Percentiles rank a stretch among this genome's conserved stretches.
phyloP scores from a whole-genome alignment of 257 asterid genomes.

The Primulina eburnea region DNA sequence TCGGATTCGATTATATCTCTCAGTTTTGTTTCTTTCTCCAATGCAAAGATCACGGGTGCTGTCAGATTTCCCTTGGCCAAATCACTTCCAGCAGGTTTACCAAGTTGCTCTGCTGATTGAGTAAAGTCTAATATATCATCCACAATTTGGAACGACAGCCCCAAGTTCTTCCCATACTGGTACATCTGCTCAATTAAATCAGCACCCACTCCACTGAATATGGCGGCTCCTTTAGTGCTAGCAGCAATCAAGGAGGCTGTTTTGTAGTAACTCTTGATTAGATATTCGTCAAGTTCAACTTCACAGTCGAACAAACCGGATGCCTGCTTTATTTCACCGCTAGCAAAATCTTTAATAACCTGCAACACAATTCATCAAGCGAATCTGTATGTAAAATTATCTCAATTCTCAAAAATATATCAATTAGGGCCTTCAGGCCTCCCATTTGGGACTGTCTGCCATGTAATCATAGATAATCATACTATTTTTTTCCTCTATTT shows the following conservation, averaged over 20 bases:
- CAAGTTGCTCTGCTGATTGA: constrained; percentile 84
- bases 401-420: neutral
- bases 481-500: no score
- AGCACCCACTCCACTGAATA: constrained; percentile 63
- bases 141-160: constrained; percentile 87
- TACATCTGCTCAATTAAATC: constrained; percentile 66
- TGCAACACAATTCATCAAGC: constrained; percentile 24
- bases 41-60: constrained; percentile 83
- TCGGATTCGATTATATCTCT: constrained; percentile 78
- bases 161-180: constrained; percentile 86
- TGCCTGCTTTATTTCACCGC: constrained; percentile 96
- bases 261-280: constrained; percentile 89
- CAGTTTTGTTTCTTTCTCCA: constrained; percentile 59
- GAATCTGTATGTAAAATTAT: no score
- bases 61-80: constrained; percentile 76
- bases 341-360: constrained; percentile 98
- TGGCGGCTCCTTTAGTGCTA: constrained; percentile 87
- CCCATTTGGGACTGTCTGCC: neutral
- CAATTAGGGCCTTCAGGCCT: neutral
- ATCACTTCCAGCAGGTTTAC: constrained; percentile 92
- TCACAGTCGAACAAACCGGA: constrained; percentile 84
- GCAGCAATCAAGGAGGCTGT: constrained; percentile 95
- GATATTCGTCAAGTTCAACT: constrained; percentile 70
- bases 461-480: neutral
- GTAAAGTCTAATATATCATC: constrained; percentile 90